Conservation (phyloP, 2,329 filamentous ascomycete genomes). For the Hypoxylon sp. region DNA sequence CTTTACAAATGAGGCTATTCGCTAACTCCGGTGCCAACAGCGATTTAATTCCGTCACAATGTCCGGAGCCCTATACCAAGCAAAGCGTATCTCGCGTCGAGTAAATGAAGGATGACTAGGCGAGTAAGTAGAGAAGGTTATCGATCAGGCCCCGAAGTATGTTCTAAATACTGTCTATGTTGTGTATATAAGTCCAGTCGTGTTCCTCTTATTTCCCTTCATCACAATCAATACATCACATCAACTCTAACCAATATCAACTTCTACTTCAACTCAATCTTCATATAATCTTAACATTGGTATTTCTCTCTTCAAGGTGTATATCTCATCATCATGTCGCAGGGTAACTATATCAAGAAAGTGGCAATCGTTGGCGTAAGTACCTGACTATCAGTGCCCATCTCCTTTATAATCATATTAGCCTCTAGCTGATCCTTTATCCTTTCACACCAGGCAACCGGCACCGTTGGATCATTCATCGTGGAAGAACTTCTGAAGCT, state of each 20-base stretch:
- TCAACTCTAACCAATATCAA: not conserved
- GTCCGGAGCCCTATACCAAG: conserved; percentile 5
- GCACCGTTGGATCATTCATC: conserved; percentile 59
- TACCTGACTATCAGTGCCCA: conserved; percentile 22
- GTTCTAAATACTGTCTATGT: not conserved
- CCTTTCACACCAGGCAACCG: conserved; percentile 57
- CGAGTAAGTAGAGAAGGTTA: not conserved
- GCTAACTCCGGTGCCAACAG: conserved; percentile 6
- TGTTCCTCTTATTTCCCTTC: conserved; percentile 10
- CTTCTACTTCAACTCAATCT: not conserved
- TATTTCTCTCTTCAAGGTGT: not conserved
- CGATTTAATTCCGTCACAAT: conserved; percentile 21
- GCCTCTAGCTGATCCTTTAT: conserved; percentile 23
- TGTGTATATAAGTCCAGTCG: conserved; percentile 21
- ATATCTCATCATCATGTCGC: conserved; percentile 28
- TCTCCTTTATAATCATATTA: not conserved
- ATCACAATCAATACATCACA: conserved; percentile 1
- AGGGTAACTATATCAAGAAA: conserved; percentile 58
- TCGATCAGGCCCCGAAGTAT: not conserved
- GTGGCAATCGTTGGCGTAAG: conserved; percentile 65
- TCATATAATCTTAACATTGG: not conserved
- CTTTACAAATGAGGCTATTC: conserved; percentile 10
- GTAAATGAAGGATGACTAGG: not conserved
- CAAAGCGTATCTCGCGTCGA: not conserved
- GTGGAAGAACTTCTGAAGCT: conserved; percentile 60